Evolutionary conservation across 2,329 filamentous ascomycete genomes (phyloP), one percentile per base, ranked within the genome.

Genomic region (Epicoccum nigrum): DNA sequence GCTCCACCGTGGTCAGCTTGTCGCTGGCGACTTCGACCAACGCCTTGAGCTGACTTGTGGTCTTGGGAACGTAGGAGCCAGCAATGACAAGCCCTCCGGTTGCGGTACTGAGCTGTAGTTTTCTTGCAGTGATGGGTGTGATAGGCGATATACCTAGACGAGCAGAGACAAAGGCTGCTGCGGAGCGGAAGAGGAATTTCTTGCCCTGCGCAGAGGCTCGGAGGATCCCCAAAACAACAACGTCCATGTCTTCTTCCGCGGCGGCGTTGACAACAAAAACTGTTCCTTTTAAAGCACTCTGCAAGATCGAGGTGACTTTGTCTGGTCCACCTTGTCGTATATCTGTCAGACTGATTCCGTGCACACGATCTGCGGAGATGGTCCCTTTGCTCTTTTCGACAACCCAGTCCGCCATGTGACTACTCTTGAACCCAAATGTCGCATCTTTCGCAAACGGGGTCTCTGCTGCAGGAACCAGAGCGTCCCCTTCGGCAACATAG

Each of bases 51-150:
- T 85, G 82, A 0, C 79, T 76, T 0, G 83, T 85, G 0, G 83
- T 85, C 56, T 84, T 85, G 2, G 81, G 81, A 0, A 85, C 81
- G 35, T 85, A 84, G 0, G 79, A 83, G 0, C 83, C 82, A 0
- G 81, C 82, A 13, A 85, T 76, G 15, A 84, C 76, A 0, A 85
- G 62, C 0, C 81, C 82, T 0, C 82, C 83, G 0, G 67, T 66
- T 0, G 68, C 68, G 0, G 79, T 64, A 0, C 72, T 58, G 15
- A 73, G 55, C 17, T 59, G 55, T 0, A 84, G 67, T 19, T 81
- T 72, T 0, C 63, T 55, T 0, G 79, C 75, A 0, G 79, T 76
- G 9, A 84, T 75, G 0, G 82, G 81, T 0, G 77, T 64, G 15
- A 83, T 83, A 0, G 74, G 77, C 0, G 72, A 71, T 23, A 85